These are phyloP conservation scores for Trametes villosa DNA, from an alignment of 768 basidiomycete species.

Conservation along the genomic window DNA sequence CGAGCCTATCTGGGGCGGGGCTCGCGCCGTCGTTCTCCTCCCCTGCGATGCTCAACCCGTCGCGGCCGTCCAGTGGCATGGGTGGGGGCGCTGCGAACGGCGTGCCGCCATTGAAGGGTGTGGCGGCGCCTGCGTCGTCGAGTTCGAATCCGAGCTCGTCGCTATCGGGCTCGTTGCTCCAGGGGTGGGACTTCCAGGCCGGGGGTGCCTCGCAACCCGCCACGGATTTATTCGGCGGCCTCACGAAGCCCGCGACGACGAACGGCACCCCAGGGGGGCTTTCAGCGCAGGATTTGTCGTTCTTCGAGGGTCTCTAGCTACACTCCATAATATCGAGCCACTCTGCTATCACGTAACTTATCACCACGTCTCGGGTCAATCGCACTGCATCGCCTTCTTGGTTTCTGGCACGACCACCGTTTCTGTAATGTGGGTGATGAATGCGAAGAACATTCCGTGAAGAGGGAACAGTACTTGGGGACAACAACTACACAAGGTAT, in stretches of 20 bases:
- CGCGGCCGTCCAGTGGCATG: conserved; percentile 5
- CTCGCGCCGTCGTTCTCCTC: conserved; percentile 34
- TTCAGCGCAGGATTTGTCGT: conserved; percentile 84
- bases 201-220: neutral
- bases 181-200: conserved; percentile 8
- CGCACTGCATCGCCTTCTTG: neutral
- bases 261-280: conserved; percentile 53
- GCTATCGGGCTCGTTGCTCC: conserved; percentile 4
- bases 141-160: neutral
- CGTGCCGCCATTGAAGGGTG: neutral
- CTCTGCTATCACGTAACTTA: conserved; percentile 20
- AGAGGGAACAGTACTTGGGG: too few species aligned
- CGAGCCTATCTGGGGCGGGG: conserved; percentile 24
- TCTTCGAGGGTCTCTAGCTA: conserved; percentile 74
- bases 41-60: conserved; percentile 21
- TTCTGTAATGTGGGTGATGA: too few species aligned
- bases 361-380: neutral
- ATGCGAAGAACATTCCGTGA: too few species aligned
- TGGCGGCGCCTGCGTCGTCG: too few species aligned
- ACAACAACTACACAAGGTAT: too few species aligned
- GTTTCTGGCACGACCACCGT: too few species aligned
- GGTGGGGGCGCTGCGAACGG: neutral
- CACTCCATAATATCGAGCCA: neutral
- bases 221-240: neutral
- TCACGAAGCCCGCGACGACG: conserved; percentile 15